Evolutionary conservation across 2,329 filamentous ascomycete species (phyloP).

Genomic region (Phyllosticta citrichinensis): DNA sequence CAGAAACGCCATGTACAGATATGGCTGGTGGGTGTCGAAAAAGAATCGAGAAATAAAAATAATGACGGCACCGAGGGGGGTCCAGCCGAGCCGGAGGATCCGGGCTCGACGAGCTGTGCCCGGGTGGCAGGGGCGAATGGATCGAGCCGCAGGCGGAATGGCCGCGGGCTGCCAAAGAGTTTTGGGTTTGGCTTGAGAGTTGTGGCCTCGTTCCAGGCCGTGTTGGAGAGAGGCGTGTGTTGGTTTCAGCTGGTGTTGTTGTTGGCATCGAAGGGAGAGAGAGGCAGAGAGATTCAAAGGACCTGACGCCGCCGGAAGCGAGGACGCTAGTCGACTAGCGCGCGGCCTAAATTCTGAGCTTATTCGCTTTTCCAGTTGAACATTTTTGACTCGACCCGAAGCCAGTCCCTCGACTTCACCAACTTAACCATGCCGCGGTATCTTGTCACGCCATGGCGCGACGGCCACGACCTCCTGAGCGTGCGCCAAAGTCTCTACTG

Average conservation of each 20-base stretch:
- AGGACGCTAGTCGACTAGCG: neutral
- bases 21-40: no score
- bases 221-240: neutral
- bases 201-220: neutral
- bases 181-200: neutral
- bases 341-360: neutral
- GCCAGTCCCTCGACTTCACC: neutral
- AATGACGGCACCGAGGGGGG: neutral
- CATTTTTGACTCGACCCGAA: neutral
- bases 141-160: neutral
- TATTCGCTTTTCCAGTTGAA: neutral
- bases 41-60: neutral
- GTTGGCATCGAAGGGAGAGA: neutral
- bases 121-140: neutral
- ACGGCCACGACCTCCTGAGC: conserved; percentile 51
- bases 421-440: conserved; percentile 44
- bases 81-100: neutral
- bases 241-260: neutral
- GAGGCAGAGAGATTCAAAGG: no score
- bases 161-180: no score
- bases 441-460: conserved; percentile 64
- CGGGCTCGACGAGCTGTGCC: no score
- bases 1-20: no score
- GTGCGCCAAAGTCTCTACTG: conserved; percentile 57
- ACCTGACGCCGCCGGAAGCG: neutral